Conservation (phyloP, 2,329 filamentous ascomycete genomes). For the Aspergillus tubingensis region DNA sequence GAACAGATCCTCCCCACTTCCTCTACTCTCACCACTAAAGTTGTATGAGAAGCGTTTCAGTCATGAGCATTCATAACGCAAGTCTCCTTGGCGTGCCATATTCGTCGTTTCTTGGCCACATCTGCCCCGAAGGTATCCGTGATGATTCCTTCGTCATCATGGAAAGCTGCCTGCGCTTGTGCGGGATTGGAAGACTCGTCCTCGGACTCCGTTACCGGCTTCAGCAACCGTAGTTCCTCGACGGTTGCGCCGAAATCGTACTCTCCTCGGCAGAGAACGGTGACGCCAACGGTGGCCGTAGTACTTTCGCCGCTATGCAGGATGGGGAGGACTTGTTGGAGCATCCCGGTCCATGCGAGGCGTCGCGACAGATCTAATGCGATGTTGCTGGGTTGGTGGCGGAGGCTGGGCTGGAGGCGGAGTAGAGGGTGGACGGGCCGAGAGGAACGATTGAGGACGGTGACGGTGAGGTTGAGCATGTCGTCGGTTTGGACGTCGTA, state of each 20-base stretch:
- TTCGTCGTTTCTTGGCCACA: conserved; percentile 42
- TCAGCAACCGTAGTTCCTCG: conserved; percentile 69
- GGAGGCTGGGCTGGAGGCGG: conserved; percentile 73
- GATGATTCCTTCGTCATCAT: conserved; percentile 33
- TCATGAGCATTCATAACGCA: conserved; percentile 46
- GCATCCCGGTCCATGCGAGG: conserved; percentile 78
- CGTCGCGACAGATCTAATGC: conserved; percentile 81
- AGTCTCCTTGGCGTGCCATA: conserved; percentile 49
- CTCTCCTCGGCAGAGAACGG: conserved; percentile 74
- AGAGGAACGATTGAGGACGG: conserved; percentile 71
- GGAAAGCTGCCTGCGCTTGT: conserved; percentile 9
- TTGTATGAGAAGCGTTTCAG: conserved; percentile 17
- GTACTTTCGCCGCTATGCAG: conserved; percentile 61
- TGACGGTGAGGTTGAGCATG: conserved; percentile 71
- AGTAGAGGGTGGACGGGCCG: conserved; percentile 70
- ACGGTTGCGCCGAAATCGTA: conserved; percentile 80
- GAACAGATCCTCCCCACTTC: not conserved
- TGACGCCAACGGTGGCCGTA: conserved; percentile 68
- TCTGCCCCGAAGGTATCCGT: conserved; percentile 44
- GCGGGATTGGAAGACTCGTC: conserved; percentile 13
- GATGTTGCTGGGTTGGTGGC: conserved; percentile 69
- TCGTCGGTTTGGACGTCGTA: conserved; percentile 58
- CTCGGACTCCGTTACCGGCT: conserved; percentile 18
- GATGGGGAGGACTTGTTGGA: conserved; percentile 72
- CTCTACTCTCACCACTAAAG: not conserved